Evolutionary conservation across 345 rosid genomes (phyloP), one percentile per base, ranked within the genome.

Genomic region (Rhizophora apiculata): DNA sequence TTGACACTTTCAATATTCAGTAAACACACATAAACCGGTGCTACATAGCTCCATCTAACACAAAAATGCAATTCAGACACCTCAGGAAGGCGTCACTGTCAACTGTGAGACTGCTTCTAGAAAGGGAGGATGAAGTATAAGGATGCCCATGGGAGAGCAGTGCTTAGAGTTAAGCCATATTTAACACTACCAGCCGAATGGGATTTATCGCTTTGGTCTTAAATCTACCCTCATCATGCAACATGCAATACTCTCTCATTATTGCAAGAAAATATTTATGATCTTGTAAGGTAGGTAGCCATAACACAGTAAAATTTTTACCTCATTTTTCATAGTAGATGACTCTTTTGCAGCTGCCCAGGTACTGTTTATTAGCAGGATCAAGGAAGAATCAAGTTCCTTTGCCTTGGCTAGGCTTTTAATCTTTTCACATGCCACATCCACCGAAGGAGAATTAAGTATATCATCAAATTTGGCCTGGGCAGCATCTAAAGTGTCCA

Each of bases 321-420:
- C 98, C 96, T 88, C 93, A 39, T 88, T 80, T 60, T 84, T 89
- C 89, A 91, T 80, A 24, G 84, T 80, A n/a, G 76, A 68, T 24
- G 98, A 94, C 20, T 85, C 96, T 84, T 88, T 94, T n/a, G 96
- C 96, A 20, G 92, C 83, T 21, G 96, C 92, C 81, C 96, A 94
- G 48, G 97, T 88, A 73, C 90, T 78, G 79, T 88, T 91, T 78
- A 94, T 89, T 46, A 94, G 67, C 29, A 94, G 82, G 74, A 94
- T 84, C 82, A 91, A 81, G 11, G 97, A 91, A 20, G 97, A 94
- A 81, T 94, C 96, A 58, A 94, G 89, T 68, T 87, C 92, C 84
- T 94, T 94, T 20, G 87, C 83, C 79, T 89, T 94, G 72, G 91
- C 93, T 30, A 94, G 83, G 79, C 92, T 87, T 84, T 78, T 87